These are phyloP conservation scores for Begonia fuchsioides DNA, from an alignment of 306 rosid species.

Conservation along the genomic window DNA sequence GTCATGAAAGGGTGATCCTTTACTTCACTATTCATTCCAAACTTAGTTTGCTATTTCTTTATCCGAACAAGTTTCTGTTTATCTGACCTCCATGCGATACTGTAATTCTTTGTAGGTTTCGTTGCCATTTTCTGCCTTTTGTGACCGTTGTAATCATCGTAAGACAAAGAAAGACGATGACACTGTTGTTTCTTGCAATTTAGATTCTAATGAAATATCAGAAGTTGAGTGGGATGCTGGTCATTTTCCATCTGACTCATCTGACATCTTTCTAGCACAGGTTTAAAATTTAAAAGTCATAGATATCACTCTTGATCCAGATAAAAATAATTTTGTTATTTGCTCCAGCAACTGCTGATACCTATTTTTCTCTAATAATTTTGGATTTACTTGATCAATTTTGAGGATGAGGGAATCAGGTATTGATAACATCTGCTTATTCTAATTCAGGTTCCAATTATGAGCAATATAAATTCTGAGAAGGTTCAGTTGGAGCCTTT, in stretches of 20 bases:
- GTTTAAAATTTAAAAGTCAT: constrained; percentile 22
- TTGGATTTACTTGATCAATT: too few relatives aligned
- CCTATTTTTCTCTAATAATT: too few relatives aligned
- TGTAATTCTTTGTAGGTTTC: constrained; percentile 41
- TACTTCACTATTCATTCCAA: not conserved
- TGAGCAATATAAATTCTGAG: constrained; percentile 42
- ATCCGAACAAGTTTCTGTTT: not conserved
- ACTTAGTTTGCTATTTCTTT: not conserved
- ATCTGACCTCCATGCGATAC: not conserved
- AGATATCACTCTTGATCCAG: constrained; percentile 9
- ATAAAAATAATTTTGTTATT: constrained; percentile 1
- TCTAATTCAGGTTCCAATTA: constrained; percentile 53
- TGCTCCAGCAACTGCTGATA: not conserved
- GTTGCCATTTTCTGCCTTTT: constrained; percentile 58
- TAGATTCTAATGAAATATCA: constrained; percentile 10
- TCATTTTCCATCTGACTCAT: constrained; percentile 29
- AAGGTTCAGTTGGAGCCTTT: constrained; percentile 49
- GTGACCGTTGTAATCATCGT: constrained; percentile 47
- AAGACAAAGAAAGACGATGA: constrained; percentile 17
- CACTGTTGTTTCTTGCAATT: constrained; percentile 11
- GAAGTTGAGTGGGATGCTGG: constrained; percentile 14
- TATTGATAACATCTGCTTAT: constrained; percentile 1
- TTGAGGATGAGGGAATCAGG: too few relatives aligned
- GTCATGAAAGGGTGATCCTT: constrained; percentile 66
- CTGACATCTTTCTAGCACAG: constrained; percentile 83